Conservation (phyloP, 2,329 filamentous ascomycete species). For the Seiridium unicorne region DNA sequence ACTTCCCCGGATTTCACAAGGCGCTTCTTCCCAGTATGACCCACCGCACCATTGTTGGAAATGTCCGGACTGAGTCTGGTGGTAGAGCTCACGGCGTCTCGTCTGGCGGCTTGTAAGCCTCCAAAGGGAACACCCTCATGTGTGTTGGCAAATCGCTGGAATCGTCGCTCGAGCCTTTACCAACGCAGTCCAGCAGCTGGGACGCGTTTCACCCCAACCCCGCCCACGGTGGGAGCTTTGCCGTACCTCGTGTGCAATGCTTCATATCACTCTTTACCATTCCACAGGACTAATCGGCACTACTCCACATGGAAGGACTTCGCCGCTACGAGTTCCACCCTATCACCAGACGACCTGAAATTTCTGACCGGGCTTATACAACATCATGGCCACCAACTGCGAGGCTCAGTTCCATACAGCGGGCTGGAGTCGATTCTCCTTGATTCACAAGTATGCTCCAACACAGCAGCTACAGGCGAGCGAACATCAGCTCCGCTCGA, state of each 20-base stretch:
- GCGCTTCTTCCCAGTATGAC: conserved; percentile 4
- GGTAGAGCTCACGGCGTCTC: conserved; percentile 21
- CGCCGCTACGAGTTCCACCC: neutral
- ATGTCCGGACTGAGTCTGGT: conserved; percentile 19
- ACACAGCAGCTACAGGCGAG: too few species aligned
- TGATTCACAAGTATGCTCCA: too few species aligned
- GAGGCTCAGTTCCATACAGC: too few species aligned
- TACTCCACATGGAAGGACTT: neutral
- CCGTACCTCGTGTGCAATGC: neutral
- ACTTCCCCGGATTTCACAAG: conserved; percentile 8
- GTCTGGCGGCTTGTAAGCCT: conserved; percentile 15
- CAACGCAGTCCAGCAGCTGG: neutral
- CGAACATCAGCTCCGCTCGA: neutral
- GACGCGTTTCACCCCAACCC: neutral
- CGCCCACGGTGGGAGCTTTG: neutral
- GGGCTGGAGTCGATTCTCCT: too few species aligned
- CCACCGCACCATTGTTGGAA: conserved; percentile 4
- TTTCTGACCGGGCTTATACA: neutral
- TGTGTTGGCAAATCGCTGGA: conserved; percentile 20
- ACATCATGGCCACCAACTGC: too few species aligned
- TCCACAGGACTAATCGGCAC: neutral
- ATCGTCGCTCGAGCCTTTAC: conserved; percentile 15
- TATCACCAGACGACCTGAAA: neutral
- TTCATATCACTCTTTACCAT: neutral
- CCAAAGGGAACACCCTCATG: conserved; percentile 24